These are phyloP conservation scores for Casaregolazyma lundiana DNA, from an alignment of 1,139 yeast genomes.

Conservation along the genomic window DNA sequence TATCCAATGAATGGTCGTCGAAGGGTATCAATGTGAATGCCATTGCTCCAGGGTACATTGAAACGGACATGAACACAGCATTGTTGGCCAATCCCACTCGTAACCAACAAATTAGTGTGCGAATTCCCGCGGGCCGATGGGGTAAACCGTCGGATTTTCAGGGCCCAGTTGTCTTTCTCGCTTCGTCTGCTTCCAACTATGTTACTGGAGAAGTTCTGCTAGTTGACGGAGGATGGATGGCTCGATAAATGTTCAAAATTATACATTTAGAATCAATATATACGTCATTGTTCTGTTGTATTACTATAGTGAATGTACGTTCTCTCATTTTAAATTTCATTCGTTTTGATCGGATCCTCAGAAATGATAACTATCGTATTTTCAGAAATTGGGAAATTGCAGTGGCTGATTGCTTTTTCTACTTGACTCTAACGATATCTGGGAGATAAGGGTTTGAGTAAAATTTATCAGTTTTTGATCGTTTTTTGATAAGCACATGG, in stretches of 20 bases:
- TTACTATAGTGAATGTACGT: no score
- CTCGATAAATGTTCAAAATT: constrained; percentile 27
- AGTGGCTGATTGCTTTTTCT: no score
- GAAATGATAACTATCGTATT: no score
- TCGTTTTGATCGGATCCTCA: no score
- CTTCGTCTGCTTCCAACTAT: constrained; percentile 48
- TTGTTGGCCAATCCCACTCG: constrained; percentile 35
- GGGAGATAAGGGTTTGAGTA: no score
- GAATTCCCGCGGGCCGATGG: constrained; percentile 52
- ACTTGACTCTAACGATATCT: no score
- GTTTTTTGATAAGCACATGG: no score
- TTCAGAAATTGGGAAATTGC: no score
- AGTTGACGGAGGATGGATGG: constrained; percentile 59
- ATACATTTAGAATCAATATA: neutral
- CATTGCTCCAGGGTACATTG: constrained; percentile 54
- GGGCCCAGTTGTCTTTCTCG: constrained; percentile 51
- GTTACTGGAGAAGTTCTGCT: constrained; percentile 49
- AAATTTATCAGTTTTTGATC: no score
- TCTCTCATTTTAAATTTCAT: no score
- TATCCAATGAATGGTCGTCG: constrained; percentile 51
- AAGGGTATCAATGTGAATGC: constrained; percentile 51
- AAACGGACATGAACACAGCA: constrained; percentile 47
- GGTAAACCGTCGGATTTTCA: constrained; percentile 51
- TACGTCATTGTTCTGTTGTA: neutral
- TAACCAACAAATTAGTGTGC: constrained; percentile 35